A percentile compares a stretch with the other conserved stretches of the same genome.
Evolutionary conservation across 176 grass and related monocot species (phyloP).

Genomic region (Zizania latifolia): DNA sequence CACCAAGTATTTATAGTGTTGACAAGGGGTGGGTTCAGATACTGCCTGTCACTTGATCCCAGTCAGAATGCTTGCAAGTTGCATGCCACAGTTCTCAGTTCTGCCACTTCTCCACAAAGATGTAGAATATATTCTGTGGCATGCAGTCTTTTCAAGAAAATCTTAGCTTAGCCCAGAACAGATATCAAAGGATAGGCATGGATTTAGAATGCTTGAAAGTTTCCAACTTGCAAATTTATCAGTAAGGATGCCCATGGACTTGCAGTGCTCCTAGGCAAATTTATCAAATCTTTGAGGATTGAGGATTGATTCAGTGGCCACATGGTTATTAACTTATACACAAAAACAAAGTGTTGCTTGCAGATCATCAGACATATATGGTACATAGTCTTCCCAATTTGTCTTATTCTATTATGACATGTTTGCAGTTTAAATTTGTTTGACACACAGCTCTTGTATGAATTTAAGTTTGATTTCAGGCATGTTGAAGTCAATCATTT

Average conservation of each 20-base stretch:
- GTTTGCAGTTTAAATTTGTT: neutral
- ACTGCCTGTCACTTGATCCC: neutral
- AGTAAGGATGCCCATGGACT: neutral
- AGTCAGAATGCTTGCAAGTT: neutral
- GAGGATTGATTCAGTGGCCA: neutral
- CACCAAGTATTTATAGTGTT: conserved; percentile 32
- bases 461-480: neutral
- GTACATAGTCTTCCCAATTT: too few relatives aligned
- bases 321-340: neutral
- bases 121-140: conserved; percentile 37
- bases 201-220: neutral
- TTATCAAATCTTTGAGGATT: neutral
- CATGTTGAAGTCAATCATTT: neutral
- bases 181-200: conserved; percentile 4
- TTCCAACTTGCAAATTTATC: neutral
- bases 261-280: neutral
- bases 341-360: too few relatives aligned
- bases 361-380: too few relatives aligned
- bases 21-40: neutral
- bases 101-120: neutral
- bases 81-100: neutral
- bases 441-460: neutral
- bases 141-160: conserved; percentile 14
- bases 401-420: too few relatives aligned
- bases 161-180: conserved; percentile 22